These are phyloP conservation scores for Circinella minor DNA, from an alignment of 371 early-diverging fungal genomes.

Conservation along the genomic window DNA sequence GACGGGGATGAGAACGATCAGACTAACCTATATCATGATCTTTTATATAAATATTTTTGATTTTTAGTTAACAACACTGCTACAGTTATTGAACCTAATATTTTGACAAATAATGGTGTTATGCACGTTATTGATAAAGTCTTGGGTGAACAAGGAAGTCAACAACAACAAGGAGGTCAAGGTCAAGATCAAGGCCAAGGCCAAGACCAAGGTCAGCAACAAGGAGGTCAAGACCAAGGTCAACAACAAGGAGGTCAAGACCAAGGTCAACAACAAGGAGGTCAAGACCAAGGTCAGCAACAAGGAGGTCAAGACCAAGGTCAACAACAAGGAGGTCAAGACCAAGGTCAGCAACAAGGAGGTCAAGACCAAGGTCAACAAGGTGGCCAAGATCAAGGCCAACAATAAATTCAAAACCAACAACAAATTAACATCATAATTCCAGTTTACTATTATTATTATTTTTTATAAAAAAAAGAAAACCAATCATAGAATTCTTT, in stretches of 20 bases:
- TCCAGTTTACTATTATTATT: too few relatives aligned
- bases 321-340: not conserved
- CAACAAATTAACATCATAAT: too few relatives aligned
- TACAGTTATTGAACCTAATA: slow-evolving; percentile 35
- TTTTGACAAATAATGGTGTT: slow-evolving; percentile 52
- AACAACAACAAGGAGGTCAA: not conserved
- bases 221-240: not conserved
- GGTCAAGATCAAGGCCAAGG: not conserved
- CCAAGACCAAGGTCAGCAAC: not conserved
- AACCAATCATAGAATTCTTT: too few relatives aligned
- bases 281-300: not conserved
- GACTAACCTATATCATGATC: not conserved
- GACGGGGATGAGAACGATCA: not conserved
- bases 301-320: slow-evolving; percentile 6
- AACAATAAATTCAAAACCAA: too few relatives aligned
- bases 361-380: too few relatives aligned
- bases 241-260: slow-evolving; percentile 7
- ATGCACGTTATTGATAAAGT: slow-evolving; percentile 45
- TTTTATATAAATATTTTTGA: not conserved
- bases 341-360: not conserved
- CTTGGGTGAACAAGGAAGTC: not conserved
- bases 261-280: not conserved
- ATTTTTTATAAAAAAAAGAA: too few relatives aligned
- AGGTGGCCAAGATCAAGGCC: too few relatives aligned
- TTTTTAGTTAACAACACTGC: slow-evolving; percentile 39